Conservation (phyloP, 2,329 filamentous ascomycete species). For the Phialemonium atrogriseum region DNA sequence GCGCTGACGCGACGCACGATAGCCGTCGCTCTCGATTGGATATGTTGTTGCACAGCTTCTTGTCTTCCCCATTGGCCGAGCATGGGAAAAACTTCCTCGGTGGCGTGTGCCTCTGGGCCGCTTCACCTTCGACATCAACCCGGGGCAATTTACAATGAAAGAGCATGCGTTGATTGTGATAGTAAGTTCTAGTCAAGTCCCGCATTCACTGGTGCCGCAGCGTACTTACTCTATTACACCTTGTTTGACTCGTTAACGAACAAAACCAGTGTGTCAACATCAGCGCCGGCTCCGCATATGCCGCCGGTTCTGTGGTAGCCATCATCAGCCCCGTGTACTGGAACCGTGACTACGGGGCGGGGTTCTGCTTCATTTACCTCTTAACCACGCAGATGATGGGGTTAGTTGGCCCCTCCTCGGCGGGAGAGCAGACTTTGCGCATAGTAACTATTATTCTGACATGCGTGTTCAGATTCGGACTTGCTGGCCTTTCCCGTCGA, state of each 20-base stretch:
- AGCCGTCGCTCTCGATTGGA: conserved; percentile 44
- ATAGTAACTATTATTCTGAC: too few species aligned
- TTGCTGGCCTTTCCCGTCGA: conserved; percentile 39
- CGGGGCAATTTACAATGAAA: conserved; percentile 49
- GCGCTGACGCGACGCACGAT: too few species aligned
- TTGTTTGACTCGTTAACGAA: too few species aligned
- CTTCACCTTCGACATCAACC: conserved; percentile 41
- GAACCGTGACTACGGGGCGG: conserved; percentile 38
- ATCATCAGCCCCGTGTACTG: too few species aligned
- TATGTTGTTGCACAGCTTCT: conserved; percentile 49
- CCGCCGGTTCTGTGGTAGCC: too few species aligned
- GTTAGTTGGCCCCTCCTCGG: too few species aligned
- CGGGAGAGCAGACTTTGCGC: too few species aligned
- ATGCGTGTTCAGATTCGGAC: conserved; percentile 48
- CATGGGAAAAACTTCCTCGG: conserved; percentile 43
- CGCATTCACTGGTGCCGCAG: conserved; percentile 35
- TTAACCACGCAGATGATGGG: too few species aligned
- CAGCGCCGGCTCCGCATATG: conserved; percentile 38
- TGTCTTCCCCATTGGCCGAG: conserved; percentile 45
- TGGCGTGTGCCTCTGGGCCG: conserved; percentile 39
- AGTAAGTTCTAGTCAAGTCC: conserved; percentile 27
- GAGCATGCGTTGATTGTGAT: conserved; percentile 52
- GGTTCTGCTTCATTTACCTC: conserved; percentile 38
- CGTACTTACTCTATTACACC: conserved; percentile 38
- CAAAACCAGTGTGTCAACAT: too few species aligned